Percentiles rank a stretch among this genome's conserved stretches.
Conservation (phyloP, 2,329 filamentous ascomycete species). For the Pezizomycotina sp. region DNA sequence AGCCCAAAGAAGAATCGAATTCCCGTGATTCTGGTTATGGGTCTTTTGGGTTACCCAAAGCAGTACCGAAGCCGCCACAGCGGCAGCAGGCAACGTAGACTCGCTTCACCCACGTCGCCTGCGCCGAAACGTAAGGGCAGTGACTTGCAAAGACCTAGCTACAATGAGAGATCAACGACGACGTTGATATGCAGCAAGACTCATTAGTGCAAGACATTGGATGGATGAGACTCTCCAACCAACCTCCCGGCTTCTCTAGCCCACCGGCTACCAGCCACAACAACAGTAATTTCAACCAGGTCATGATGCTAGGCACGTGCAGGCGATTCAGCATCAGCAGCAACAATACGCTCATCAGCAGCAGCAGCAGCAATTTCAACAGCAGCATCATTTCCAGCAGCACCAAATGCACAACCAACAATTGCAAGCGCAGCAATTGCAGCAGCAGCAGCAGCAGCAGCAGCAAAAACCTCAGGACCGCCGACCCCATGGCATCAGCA, state of each 20-base stretch:
- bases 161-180: constrained; percentile 33
- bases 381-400: constrained; percentile 20
- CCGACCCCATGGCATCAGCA: constrained; percentile 12
- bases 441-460: constrained; percentile 22
- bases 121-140: too few species aligned
- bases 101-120: too few species aligned
- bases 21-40: constrained; percentile 18
- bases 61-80: too few species aligned
- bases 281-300: constrained; percentile 35
- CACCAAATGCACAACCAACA: constrained; percentile 9
- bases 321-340: constrained; percentile 45
- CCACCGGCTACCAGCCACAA: constrained; percentile 32
- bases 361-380: constrained; percentile 19
- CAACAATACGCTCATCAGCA: constrained; percentile 35
- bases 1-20: constrained; percentile 9
- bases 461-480: constrained; percentile 11
- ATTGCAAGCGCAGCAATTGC: constrained; percentile 15
- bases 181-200: constrained; percentile 25
- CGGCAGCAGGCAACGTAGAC: too few species aligned
- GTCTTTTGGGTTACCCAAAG: too few species aligned
- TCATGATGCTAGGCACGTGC: constrained; percentile 41
- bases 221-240: constrained; percentile 27
- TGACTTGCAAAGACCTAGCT: too few species aligned
- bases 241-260: constrained; percentile 30
- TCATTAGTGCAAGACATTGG: constrained; percentile 27